Percentiles rank a stretch among this genome's conserved stretches.
phyloP scores from a whole-genome alignment of 495 filamentous ascomycete genomes.

The Penicillium ochrochloron region DNA sequence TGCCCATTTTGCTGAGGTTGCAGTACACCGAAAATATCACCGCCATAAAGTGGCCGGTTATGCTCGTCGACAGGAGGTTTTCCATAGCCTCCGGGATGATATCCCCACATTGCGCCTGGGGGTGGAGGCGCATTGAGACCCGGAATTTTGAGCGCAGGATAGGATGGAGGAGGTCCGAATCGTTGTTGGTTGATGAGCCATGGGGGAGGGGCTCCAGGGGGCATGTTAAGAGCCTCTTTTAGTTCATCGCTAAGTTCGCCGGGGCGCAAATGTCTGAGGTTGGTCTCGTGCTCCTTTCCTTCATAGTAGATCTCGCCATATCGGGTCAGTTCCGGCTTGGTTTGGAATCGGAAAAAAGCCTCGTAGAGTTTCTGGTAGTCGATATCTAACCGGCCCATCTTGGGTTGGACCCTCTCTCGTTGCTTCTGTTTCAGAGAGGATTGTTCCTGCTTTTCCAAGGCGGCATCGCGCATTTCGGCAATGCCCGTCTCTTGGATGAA shows the following conservation, averaged over 20 bases:
- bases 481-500: slow-evolving; percentile 99
- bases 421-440: slow-evolving; percentile 93
- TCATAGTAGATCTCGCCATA: slow-evolving; percentile 99
- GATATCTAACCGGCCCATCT: slow-evolving; percentile 97
- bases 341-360: slow-evolving; percentile 96
- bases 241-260: slow-evolving; percentile 90
- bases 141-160: slow-evolving; percentile 89
- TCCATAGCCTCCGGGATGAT: slow-evolving; percentile 92
- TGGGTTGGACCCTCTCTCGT: slow-evolving; percentile 89
- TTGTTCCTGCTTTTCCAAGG: slow-evolving; percentile 91
- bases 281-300: slow-evolving; percentile 97
- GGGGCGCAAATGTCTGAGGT: slow-evolving; percentile 84
- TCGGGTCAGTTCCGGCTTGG: slow-evolving; percentile 88
- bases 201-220: slow-evolving; percentile 89
- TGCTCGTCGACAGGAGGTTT: slow-evolving; percentile 94
- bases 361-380: slow-evolving; percentile 98
- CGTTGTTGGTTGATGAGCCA: slow-evolving; percentile 98
- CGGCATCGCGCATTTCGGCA: slow-evolving; percentile 95
- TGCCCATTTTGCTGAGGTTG: slow-evolving; percentile 64
- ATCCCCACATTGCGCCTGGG: slow-evolving; percentile 93
- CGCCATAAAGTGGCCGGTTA: slow-evolving; percentile 86
- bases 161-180: slow-evolving; percentile 89
- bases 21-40: slow-evolving; percentile 88
- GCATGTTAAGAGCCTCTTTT: slow-evolving; percentile 92
- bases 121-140: slow-evolving; percentile 95